A percentile compares a stretch with the other conserved stretches of the same genome.
These are phyloP conservation scores for Bidens hawaiensis DNA, from an alignment of 140 eudicot species.

Conservation along the genomic window DNA sequence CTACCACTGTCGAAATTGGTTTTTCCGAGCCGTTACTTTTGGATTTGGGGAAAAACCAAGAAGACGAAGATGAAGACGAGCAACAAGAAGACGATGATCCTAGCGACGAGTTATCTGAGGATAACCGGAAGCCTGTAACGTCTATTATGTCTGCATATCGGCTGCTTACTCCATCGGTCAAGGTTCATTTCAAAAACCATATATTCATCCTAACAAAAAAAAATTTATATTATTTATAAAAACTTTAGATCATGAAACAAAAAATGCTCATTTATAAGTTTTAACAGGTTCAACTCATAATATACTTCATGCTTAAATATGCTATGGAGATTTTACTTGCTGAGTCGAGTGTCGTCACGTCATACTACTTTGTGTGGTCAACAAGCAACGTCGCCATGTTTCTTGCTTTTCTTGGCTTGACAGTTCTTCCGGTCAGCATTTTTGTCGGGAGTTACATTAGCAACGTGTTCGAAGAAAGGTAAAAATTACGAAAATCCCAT, in stretches of 20 bases:
- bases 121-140: slow-evolving; percentile 63
- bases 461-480: slow-evolving; percentile 93
- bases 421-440: slow-evolving; percentile 87
- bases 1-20: slow-evolving; percentile 45
- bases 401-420: slow-evolving; percentile 83
- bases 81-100: slow-evolving; percentile 50
- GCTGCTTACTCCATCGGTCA: slow-evolving; percentile 83
- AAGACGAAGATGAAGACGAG: slow-evolving; percentile 59
- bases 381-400: slow-evolving; percentile 73
- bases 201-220: neutral
- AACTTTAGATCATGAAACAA: neutral
- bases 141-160: slow-evolving; percentile 82
- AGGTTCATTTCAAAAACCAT: slow-evolving; percentile 33
- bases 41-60: slow-evolving; percentile 31
- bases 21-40: slow-evolving; percentile 56
- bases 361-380: slow-evolving; percentile 84
- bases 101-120: slow-evolving; percentile 48
- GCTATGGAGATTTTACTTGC: slow-evolving; percentile 95
- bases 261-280: too few species aligned
- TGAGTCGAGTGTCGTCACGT: slow-evolving; percentile 81
- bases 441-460: slow-evolving; percentile 87
- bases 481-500: neutral
- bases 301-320: slow-evolving; percentile 93
- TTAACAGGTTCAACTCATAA: slow-evolving; percentile 80
- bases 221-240: neutral